phyloP scores from a whole-genome alignment of 2,329 filamentous ascomycete genomes.

The Teratosphaeria epicoccoides region DNA sequence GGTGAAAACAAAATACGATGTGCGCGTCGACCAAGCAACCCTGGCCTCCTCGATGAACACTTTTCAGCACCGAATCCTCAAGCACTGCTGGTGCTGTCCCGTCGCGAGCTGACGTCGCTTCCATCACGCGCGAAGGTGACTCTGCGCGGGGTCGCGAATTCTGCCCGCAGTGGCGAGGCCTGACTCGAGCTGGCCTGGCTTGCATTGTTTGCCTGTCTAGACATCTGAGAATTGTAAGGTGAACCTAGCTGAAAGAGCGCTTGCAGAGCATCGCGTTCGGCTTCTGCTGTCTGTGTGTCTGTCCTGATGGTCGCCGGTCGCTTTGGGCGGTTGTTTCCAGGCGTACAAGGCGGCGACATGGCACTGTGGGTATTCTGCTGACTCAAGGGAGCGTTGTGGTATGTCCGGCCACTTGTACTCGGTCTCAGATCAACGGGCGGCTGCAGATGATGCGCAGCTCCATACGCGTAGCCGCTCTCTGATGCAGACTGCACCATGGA shows the following conservation, averaged over 20 bases:
- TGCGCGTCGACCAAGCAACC: background rate
- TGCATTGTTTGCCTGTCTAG: slow-evolving; percentile 5
- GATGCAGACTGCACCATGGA: slow-evolving; percentile 8
- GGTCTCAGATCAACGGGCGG: slow-evolving; percentile 22
- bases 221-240: slow-evolving; percentile 18
- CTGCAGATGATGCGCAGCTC: slow-evolving; percentile 12
- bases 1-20: background rate
- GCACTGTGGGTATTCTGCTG: slow-evolving; percentile 3
- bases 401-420: background rate
- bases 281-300: slow-evolving; percentile 55
- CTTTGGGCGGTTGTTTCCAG: slow-evolving; percentile 18
- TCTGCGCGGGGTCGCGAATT: slow-evolving; percentile 15
- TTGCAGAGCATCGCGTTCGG: slow-evolving; percentile 71
- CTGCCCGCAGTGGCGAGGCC: slow-evolving; percentile 14
- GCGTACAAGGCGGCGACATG: slow-evolving; percentile 26
- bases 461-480: slow-evolving; percentile 1
- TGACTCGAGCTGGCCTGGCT: slow-evolving; percentile 13
- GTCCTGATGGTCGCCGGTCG: slow-evolving; percentile 49
- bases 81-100: background rate
- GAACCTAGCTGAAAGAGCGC: slow-evolving; percentile 67
- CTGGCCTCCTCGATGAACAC: background rate
- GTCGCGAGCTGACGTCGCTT: slow-evolving; percentile 10
- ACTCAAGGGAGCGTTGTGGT: slow-evolving; percentile 1
- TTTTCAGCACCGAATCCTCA: background rate
- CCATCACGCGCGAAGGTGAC: slow-evolving; percentile 21